Evolutionary conservation across 768 basidiomycete genomes (phyloP), one percentile per base, ranked within the genome.

Genomic region (Phlebiopsis flavidoalba): DNA sequence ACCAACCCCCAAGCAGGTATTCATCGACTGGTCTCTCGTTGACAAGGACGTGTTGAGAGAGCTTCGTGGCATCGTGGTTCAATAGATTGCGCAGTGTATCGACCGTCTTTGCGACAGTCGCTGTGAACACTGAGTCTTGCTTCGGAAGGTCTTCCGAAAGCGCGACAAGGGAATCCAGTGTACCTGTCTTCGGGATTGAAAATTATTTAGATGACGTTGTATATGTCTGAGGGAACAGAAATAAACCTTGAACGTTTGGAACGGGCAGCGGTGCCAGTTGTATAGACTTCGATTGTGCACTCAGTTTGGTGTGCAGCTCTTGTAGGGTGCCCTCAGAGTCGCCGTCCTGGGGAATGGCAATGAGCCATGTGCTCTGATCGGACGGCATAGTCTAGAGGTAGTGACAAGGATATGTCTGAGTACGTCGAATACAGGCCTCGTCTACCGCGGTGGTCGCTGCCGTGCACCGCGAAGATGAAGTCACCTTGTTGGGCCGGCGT

Each of bases 111-210:
- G 93, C 93, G 63, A 96, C 89, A 8, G 86, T 86, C 14, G 82
- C 77, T 1, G 94, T 97, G 77, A 98, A 95, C 79, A 83, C 86
- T 43, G 80, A 70, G 67, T 98, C 97, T 60, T 91, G 86, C 76
- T 98, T 99, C 7, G 95, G 93, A 45, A 98, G 81, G 52, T 91
- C 87, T 69, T 98, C 97, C 15, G 95, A 96, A 54, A 98, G 82
- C 1, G 85, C 81, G 61, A 99, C 84, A 57, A 99, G 84, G 19
- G 85, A 80, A 64, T 96, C 94, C 51, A 99, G 85, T 1, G 96
- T 99, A 57, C 95, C 97, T 62, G 95, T 93, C 97, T 94, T 62
- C 50, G 45, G n/a, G 33, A 36, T 1, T 15, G 12, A 35, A n/a
- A 4, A 12, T 10, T 5, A 21, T 15, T 26, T n/a, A 15, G 17